These are phyloP conservation scores for Climacium dendroides DNA, from an alignment of 225 moss, liverwort and hornwort species.

Conservation along the genomic window DNA sequence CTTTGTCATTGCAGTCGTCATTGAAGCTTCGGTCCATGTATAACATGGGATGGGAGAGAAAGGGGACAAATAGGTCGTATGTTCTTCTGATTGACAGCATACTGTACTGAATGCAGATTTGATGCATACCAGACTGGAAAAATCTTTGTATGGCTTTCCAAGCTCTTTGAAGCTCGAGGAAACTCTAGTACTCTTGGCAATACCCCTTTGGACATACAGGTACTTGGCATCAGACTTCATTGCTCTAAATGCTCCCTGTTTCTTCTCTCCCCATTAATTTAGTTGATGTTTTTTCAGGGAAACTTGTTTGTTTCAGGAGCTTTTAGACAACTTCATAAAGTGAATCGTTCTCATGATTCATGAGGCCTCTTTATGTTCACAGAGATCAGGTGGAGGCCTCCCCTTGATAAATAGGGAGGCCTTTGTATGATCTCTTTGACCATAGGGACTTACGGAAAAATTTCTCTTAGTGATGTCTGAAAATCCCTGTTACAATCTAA, in stretches of 20 bases:
- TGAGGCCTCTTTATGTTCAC: not conserved
- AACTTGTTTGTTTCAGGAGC: not conserved
- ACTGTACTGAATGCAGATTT: slow-evolving; percentile 24
- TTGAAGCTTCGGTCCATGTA: not conserved
- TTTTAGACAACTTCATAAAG: not conserved
- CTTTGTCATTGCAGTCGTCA: not conserved
- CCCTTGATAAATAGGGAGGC: not conserved
- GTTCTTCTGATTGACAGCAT: not conserved
- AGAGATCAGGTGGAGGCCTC: not conserved
- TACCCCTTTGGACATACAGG: slow-evolving; percentile 19
- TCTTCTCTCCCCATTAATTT: not conserved
- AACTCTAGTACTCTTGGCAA: not conserved
- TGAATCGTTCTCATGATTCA: not conserved
- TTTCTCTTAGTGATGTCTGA: not conserved
- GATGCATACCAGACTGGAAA: slow-evolving; percentile 90
- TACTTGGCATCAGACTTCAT: not conserved
- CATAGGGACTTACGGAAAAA: not conserved
- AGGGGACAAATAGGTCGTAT: not conserved
- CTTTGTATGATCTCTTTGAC: not conserved
- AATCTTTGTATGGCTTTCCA: slow-evolving; percentile 53
- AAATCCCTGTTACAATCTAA: not conserved
- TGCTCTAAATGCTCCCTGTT: not conserved
- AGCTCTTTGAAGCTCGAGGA: slow-evolving; percentile 35
- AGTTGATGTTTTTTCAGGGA: not conserved
- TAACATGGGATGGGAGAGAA: not conserved